phyloP scores from a whole-genome alignment of 1,139 yeast genomes.

The Geotrichum reessii region DNA sequence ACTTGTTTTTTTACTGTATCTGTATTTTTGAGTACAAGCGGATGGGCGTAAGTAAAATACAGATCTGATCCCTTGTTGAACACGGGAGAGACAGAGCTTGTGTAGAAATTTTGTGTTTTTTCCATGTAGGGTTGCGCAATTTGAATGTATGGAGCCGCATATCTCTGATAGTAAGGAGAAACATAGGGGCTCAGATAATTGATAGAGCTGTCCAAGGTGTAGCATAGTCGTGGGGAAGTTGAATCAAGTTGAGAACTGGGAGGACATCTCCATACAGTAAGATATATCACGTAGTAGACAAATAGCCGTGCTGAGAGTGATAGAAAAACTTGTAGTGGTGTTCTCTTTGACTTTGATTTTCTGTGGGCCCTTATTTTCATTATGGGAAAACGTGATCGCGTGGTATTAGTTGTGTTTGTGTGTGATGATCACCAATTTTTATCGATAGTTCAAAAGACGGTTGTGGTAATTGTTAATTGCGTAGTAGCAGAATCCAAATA shows the following conservation, averaged over 20 bases:
- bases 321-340: neutral
- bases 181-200: slow-evolving; percentile 21
- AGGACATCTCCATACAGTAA: slow-evolving; percentile 30
- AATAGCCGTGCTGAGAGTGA: slow-evolving; percentile 20
- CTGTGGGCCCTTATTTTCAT: neutral
- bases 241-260: slow-evolving; percentile 18
- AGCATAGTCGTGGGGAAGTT: slow-evolving; percentile 25
- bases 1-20: slow-evolving; percentile 11
- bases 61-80: slow-evolving; percentile 8
- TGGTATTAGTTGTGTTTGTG: neutral
- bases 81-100: neutral
- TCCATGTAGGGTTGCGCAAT: slow-evolving; percentile 23
- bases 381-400: neutral
- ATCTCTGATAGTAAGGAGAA: slow-evolving; percentile 9
- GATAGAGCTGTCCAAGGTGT: slow-evolving; percentile 23
- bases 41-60: slow-evolving; percentile 23
- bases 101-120: slow-evolving; percentile 14
- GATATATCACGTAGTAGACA: slow-evolving; percentile 28
- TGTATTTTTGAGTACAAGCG: slow-evolving; percentile 17
- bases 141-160: slow-evolving; percentile 17
- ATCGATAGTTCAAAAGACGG: neutral
- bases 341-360: neutral
- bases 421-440: neutral
- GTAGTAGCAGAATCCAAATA: too few relatives aligned
- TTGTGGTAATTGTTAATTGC: neutral